Conservation (phyloP, 345 rosid species). For the Erodium maritimum region DNA sequence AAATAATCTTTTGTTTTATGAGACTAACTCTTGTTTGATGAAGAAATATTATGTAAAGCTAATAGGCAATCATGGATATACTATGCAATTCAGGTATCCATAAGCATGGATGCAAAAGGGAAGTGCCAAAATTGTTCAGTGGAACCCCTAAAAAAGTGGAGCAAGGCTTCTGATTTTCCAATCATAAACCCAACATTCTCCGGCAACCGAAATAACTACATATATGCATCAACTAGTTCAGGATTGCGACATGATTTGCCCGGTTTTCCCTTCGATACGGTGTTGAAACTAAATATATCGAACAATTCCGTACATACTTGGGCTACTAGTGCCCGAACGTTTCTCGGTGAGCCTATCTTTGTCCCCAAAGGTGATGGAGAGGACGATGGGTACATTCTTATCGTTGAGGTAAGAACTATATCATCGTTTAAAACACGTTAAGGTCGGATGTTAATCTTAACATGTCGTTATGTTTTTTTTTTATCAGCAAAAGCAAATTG, state of each 20-base stretch:
- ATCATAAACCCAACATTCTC: slow-evolving; percentile 50
- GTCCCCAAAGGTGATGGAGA: slow-evolving; percentile 41
- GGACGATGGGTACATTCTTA: slow-evolving; percentile 72
- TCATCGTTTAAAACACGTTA: not conserved
- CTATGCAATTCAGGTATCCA: slow-evolving; percentile 28
- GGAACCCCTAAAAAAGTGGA: slow-evolving; percentile 47
- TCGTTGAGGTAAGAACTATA: slow-evolving; percentile 85
- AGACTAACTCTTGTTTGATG: not conserved
- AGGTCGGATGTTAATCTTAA: no score
- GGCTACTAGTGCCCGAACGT: slow-evolving; percentile 52
- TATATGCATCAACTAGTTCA: slow-evolving; percentile 55
- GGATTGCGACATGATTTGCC: slow-evolving; percentile 56
- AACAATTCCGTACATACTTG: slow-evolving; percentile 29
- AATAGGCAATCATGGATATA: not conserved
- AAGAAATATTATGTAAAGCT: not conserved
- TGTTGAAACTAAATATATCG: slow-evolving; percentile 45
- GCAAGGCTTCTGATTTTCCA: slow-evolving; percentile 63
- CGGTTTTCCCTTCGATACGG: slow-evolving; percentile 72
- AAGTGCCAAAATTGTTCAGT: slow-evolving; percentile 31
- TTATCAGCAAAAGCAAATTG: no score
- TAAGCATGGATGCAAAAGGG: slow-evolving; percentile 39
- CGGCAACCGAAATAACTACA: slow-evolving; percentile 34
- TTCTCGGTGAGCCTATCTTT: slow-evolving; percentile 84
- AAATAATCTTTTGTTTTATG: not conserved
- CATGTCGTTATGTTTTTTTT: not conserved